Base-by-base conservation (phyloP, 768 basidiomycete genomes). In the Psilocybe tampanensis region DNA sequence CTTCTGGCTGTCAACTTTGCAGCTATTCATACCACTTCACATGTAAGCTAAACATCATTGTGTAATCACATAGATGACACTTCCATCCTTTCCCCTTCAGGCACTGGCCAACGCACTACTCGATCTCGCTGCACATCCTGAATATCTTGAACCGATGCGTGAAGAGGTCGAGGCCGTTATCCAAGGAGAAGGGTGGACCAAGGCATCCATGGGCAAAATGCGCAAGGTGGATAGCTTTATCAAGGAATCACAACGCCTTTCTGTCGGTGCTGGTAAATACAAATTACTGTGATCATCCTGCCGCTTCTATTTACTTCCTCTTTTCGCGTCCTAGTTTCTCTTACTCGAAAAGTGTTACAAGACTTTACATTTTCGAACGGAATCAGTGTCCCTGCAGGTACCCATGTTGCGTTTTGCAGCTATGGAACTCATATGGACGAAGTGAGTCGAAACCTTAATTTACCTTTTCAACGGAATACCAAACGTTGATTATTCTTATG, bases 341-440 rank as follows among this genome's bases (percentile, higher is more conserved):
- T 77, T 36, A 48, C 58, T 11, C 74, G 78, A 3, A 65, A 68
- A 49, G 72, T 69, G 1, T 34, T 74, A 44, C 66, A 73, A 44
- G 77, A 78, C 48, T 74, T 72, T 60, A 77, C 75, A 0, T 73
- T 81, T 54, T 74, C 74, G 1, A 73, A 81, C 57, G 80, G 79
- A 4, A 72, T 72, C 1, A 60, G 60, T 19, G 59, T 81, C 7
- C 79, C 79, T 2, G 64, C 65, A 15, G 79, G 76, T 2, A 73
- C 74, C 1, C 62, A 71, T 21, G 36, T 81, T 6, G 63, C 64
- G 13, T 64, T 72, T 5, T 63, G 73, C 2, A 32, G 65, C 4
- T 44, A 57, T 8, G 65, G 69, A 1, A 64, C 68, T n/a, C 80
- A 81, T 43, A 63, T 62, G 34, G 63, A 68, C 32, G 33, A 47